A percentile compares a stretch with the other conserved stretches of the same genome.
phyloP scores from a whole-genome alignment of 805 yeast genomes.

The Wickerhamomyces tratensis region DNA sequence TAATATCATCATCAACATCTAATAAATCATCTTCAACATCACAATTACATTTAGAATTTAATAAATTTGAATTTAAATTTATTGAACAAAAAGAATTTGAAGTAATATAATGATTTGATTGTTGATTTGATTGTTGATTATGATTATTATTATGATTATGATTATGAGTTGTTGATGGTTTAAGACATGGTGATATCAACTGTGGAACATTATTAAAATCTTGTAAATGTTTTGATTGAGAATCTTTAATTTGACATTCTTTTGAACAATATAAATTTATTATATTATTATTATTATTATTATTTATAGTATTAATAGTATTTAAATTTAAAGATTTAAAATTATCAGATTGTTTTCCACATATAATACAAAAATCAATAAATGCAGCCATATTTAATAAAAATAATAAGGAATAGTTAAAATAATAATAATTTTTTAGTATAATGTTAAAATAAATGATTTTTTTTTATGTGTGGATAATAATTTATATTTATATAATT shows the following conservation, averaged over 20 bases:
- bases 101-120: not conserved
- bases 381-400: slow-evolving; percentile 22
- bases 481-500: no score
- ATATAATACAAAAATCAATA: slow-evolving; percentile 48
- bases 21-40: no score
- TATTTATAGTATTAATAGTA: no score
- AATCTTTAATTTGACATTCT: slow-evolving; percentile 25
- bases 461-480: no score
- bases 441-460: no score
- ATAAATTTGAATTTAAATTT: not conserved
- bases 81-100: not conserved
- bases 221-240: slow-evolving; percentile 10
- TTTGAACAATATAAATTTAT: slow-evolving; percentile 34
- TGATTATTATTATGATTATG: no score
- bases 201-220: slow-evolving; percentile 18
- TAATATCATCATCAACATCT: not conserved
- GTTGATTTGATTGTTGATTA: no score
- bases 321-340: no score
- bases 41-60: not conserved
- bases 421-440: no score
- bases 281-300: no score
- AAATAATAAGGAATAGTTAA: no score
- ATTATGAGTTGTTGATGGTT: slow-evolving; percentile 15
- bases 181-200: slow-evolving; percentile 19
- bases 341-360: slow-evolving; percentile 45